Percentiles rank a stretch among this genome's conserved stretches.
These are phyloP conservation scores for Colletotrichum musae DNA, from an alignment of 2,329 filamentous ascomycete species.

Conservation along the genomic window DNA sequence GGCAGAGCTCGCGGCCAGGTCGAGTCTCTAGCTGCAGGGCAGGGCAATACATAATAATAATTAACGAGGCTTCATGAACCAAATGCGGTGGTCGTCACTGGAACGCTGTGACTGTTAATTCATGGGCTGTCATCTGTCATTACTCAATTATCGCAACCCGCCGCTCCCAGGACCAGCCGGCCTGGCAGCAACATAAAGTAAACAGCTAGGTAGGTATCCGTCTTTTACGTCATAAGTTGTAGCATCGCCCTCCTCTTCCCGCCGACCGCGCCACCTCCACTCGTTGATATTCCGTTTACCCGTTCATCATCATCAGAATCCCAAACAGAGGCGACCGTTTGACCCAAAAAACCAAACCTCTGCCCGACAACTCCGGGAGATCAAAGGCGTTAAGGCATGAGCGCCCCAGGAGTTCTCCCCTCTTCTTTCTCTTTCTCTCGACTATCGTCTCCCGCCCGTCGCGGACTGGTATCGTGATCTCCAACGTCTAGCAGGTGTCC, in stretches of 20 bases:
- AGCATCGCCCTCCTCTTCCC: background rate
- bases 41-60: background rate
- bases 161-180: slow-evolving; percentile 32
- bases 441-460: slow-evolving; percentile 13
- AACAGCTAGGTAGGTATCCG: slow-evolving; percentile 42
- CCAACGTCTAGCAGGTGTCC: slow-evolving; percentile 37
- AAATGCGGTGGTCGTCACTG: too few relatives aligned
- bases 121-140: background rate
- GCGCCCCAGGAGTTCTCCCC: slow-evolving; percentile 4
- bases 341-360: slow-evolving; percentile 11
- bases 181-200: slow-evolving; percentile 41
- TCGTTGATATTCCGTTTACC: slow-evolving; percentile 24
- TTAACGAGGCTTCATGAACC: background rate
- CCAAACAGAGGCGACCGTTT: slow-evolving; percentile 21
- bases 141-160: background rate
- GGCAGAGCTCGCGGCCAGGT: slow-evolving; percentile 45
- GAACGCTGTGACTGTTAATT: too few relatives aligned
- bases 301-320: slow-evolving; percentile 41
- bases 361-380: slow-evolving; percentile 25
- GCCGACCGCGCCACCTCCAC: slow-evolving; percentile 11
- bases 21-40: slow-evolving; percentile 6
- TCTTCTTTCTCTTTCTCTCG: too few relatives aligned
- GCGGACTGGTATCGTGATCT: slow-evolving; percentile 40
- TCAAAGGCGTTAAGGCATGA: slow-evolving; percentile 16
- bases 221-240: slow-evolving; percentile 40